Evolutionary conservation across 2,329 filamentous ascomycete species (phyloP), one percentile per base, ranked within the genome.

Genomic region (Westerdykella aurantiaca): DNA sequence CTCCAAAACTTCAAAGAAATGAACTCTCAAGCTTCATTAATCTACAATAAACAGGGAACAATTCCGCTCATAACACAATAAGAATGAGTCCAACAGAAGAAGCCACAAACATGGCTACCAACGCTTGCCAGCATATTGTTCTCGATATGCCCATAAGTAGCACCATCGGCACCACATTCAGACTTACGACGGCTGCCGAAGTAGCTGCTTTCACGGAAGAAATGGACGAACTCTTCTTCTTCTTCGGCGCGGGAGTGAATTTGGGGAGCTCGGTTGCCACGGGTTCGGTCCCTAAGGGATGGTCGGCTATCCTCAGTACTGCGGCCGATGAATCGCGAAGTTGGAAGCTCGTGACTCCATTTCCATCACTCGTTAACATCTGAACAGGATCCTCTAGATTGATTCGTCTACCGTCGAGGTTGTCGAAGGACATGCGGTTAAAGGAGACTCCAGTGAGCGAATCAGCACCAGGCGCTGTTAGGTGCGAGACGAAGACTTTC

Each of bases 381-480:
- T 58, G 49, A 5, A 63, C 56, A 1, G 53, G 62, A 38, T 60
- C 54, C 29, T 68, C 60, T 14, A 67, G 63, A 9, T 56, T 47
- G 13, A 55, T 65, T 0, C 69, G 61, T n/a, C 58, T 67, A 45
- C 73, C 73, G 33, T 72, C 66, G 29, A 57, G 56, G 46, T 64
- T 69, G 38, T 61, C 49, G 57, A 69, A 77, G 47, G 61, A 66
- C 50, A 77, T 61, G 37, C 73, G 73, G 53, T 75, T 73, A 67
- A 69, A 77, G 6, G 68, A 71, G 2, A 70, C 70, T 38, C 67
- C 67, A 34, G 57, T 48, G 12, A 67, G 65, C 6, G 67, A 61
- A 43, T 76, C 72, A 9, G 71, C 67, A 25, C 73, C 73, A 13
- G 64, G 57, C 23, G 64, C 69, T n/a, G 69, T 75, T 31, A 76